These are phyloP conservation scores for Suillus lakei DNA, from an alignment of 768 basidiomycete species.

Conservation along the genomic window DNA sequence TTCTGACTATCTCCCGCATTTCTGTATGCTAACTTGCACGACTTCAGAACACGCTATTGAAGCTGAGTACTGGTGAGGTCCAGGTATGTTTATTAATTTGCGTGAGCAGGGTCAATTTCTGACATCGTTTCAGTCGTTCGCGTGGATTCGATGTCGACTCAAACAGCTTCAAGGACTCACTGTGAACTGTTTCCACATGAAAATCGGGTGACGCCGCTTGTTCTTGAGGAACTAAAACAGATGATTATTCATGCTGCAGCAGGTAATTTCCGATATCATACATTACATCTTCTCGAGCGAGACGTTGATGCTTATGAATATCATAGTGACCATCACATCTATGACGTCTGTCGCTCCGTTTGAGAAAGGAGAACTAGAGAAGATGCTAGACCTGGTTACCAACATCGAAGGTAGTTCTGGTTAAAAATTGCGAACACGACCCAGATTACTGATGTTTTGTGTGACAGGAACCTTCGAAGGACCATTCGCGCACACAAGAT, in stretches of 20 bases:
- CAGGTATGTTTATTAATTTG: slow-evolving; percentile 3
- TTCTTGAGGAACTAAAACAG: slow-evolving; percentile 1
- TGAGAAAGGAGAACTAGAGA: slow-evolving; percentile 38
- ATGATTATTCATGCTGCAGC: slow-evolving; percentile 10
- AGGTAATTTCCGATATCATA: slow-evolving; percentile 28
- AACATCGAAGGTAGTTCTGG: slow-evolving; percentile 36
- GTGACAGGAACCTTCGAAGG: neutral
- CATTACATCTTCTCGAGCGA: slow-evolving; percentile 3
- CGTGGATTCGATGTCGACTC: neutral
- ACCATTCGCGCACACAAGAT: neutral
- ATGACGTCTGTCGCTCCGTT: slow-evolving; percentile 43
- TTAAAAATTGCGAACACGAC: neutral
- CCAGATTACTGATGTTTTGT: neutral
- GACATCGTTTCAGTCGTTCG: neutral
- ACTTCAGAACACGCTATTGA: slow-evolving; percentile 25
- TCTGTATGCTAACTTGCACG: neutral
- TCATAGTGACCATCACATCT: slow-evolving; percentile 44
- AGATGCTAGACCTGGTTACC: slow-evolving; percentile 37
- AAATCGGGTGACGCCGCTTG: neutral
- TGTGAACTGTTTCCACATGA: slow-evolving; percentile 7
- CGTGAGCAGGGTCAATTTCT: neutral
- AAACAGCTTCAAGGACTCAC: slow-evolving; percentile 4
- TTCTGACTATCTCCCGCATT: neutral
- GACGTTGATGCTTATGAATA: neutral
- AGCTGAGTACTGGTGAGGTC: slow-evolving; percentile 25